Base-by-base conservation (phyloP, 2,329 filamentous ascomycete species). In the Pyrenochaeta sp. region DNA sequence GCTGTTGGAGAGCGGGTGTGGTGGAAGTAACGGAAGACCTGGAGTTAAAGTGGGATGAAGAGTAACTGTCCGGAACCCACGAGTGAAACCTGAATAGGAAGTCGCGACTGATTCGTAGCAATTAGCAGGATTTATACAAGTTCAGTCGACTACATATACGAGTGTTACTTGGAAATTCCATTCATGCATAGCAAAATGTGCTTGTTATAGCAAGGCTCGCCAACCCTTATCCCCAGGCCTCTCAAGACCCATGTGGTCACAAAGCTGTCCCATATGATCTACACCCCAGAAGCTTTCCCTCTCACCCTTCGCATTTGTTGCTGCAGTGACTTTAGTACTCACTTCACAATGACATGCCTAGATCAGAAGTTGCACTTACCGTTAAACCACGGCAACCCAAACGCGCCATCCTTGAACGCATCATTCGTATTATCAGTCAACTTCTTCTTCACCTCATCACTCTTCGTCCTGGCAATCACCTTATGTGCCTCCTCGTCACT, bases 341-440 rank as follows among this genome's bases (percentile, higher is more conserved):
- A 22, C 19, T 19, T 24, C 43, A 43, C 32, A 50, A 54, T 27
- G 13, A 3, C 39, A 27, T 36, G 3, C 3, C 32, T 13, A 13
- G 3, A 36, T 13, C 6, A 36, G 32, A 36, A 36, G 10, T 10
- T 30, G 28, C 32, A 70, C 71, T 66, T 47, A 78, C 75, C 75
- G 51, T 79, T 74, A 67, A 87, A 85, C 82, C 84, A 89, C 2
- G 86, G 86, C 52, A 88, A 67, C 1, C 86, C 86, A 77, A 89
- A 89, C 1, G 84, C 84, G 1, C 85, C 86, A 25, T 82, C 78
- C 25, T 76, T 73, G 25, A 88, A 77, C 1, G 85, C 83, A 50
- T 71, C 62, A 13, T 86, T 79, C 1, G 84, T 87, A 56, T 85
- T 86, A 25, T 74, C 74, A 5, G 60, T 67, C 64, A 88, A 66